Base-by-base conservation (phyloP, 176 grass and related monocot species). In the Poa pratensis region DNA sequence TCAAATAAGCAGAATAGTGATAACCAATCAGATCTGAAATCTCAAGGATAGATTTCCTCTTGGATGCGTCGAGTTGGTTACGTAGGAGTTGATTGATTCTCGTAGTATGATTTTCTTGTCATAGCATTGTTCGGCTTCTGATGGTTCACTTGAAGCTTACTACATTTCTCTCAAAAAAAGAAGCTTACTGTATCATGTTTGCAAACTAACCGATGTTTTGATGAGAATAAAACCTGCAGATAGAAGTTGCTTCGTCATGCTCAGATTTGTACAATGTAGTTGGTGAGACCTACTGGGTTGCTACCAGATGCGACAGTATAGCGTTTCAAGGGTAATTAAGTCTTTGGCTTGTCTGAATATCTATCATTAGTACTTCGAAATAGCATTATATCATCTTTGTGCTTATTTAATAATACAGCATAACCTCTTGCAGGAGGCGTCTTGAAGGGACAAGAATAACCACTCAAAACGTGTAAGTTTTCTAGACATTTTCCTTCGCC, bases 361-460 rank as follows among this genome's bases (percentile, higher is more conserved):
- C 26, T 74, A 37, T 37, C 78, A 48, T 48, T 75, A 48, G 22
- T 50, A 65, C 42, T 63, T 77, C 2, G 18, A 24, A 50, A 54
- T 24, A 73, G 34, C 9, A 66, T 78, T 74, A 51, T 43, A 48
- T 58, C 69, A 75, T 64, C n/a, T 26, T 55, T 82, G 30, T 73
- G 37, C 63, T 71, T 80, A 32, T 49, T 82, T 71, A 58, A 57
- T 92, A 78, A 92, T 83, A 82, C 67, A 58, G 46, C 57, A 53
- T 92, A 78, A 32, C 9, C 32, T 87, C 86, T 95, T 90, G 84
- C 89, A 98, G 96, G 93, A 98, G 92, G 39, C 88, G 83, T 51
- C 96, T 99, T 88, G 96, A 99, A 89, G 93, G 96, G 86, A 99
- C 96, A 75, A 90, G 93, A 90, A 99, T 99, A 89, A 99, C 93